Evolutionary conservation across 495 filamentous ascomycete genomes (phyloP).

Genomic region (Trypethelium eluteriae): DNA sequence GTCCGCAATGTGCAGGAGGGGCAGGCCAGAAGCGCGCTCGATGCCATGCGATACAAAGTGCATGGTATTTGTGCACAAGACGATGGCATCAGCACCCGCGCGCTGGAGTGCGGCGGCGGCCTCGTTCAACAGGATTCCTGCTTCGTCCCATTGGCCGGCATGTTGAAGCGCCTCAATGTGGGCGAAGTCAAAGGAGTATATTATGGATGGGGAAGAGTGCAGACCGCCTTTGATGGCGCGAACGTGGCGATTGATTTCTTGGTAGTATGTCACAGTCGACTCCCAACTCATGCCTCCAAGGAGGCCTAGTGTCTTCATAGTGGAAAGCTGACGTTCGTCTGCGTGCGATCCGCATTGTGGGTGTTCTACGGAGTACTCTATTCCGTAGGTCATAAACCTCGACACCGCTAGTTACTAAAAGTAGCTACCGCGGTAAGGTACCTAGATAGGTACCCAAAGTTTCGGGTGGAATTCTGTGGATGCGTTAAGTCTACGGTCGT

Average conservation of each 20-base stretch:
- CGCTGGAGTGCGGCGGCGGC: constrained; percentile 12
- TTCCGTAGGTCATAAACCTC: background rate
- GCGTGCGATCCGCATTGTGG: background rate
- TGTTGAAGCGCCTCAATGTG: constrained; percentile 14
- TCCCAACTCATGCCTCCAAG: constrained; percentile 23
- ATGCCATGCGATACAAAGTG: constrained; percentile 16
- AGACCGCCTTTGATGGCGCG: constrained; percentile 16
- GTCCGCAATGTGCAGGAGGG: constrained; percentile 26
- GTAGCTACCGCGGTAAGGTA: too few species aligned
- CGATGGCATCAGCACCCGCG: constrained; percentile 21
- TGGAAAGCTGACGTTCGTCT: background rate
- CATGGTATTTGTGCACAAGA: constrained; percentile 24
- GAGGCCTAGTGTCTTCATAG: constrained; percentile 22
- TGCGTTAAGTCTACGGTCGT: too few species aligned
- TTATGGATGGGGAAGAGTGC: constrained; percentile 21
- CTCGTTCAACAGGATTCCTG: background rate
- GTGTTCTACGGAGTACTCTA: background rate
- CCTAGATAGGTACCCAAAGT: too few species aligned
- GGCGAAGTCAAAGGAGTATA: constrained; percentile 26
- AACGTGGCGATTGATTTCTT: constrained; percentile 22
- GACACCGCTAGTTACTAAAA: background rate
- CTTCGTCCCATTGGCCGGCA: constrained; percentile 21
- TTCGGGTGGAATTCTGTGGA: too few species aligned
- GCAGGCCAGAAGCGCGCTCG: constrained; percentile 12
- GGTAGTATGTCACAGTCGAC: constrained; percentile 24